Evolutionary conservation across 352 stramenopile genomes (phyloP).

Genomic region (Thraustochytrium striatum): DNA sequence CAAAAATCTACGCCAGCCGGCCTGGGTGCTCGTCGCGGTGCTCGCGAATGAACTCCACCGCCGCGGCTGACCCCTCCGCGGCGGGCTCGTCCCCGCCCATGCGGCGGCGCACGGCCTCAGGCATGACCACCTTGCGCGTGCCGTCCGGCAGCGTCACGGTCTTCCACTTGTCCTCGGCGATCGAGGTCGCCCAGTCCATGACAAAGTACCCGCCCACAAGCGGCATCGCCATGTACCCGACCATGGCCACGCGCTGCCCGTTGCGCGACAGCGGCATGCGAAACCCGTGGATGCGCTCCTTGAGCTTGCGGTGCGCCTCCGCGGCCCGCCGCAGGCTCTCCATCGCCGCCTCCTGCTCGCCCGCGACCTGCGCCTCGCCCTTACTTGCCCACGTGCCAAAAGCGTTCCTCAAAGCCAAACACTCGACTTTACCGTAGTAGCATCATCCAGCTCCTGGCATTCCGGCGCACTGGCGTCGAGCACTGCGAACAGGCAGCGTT

Average conservation of each 20-base stretch:
- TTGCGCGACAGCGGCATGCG: constrained; percentile 79
- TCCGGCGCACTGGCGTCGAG: no score
- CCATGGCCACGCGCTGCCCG: constrained; percentile 72
- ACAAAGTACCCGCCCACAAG: constrained; percentile 79
- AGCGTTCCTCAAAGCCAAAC: no score
- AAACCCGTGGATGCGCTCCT: constrained; percentile 82
- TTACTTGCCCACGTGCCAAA: no score
- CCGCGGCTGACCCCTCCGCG: no score
- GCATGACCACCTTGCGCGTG: constrained; percentile 13
- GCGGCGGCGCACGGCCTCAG: constrained; percentile 14
- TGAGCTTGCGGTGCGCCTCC: constrained; percentile 75
- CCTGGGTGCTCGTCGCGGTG: no score
- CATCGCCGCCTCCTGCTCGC: constrained; percentile 60
- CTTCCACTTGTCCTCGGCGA: constrained; percentile 63
- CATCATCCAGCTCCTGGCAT: no score
- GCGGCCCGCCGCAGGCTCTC: constrained; percentile 69
- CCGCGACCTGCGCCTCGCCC: background rate
- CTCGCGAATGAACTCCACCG: no score
- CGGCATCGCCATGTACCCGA: constrained; percentile 82
- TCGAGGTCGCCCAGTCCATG: constrained; percentile 80
- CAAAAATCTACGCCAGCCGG: no score
- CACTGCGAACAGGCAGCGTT: no score
- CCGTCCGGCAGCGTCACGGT: constrained; percentile 10
- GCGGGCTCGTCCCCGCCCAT: no score
- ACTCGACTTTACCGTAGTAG: no score